Percentiles rank a stretch among this genome's conserved stretches.
These are phyloP conservation scores for Yamadazyma sp. DNA, from an alignment of 805 yeast species.

Conservation along the genomic window DNA sequence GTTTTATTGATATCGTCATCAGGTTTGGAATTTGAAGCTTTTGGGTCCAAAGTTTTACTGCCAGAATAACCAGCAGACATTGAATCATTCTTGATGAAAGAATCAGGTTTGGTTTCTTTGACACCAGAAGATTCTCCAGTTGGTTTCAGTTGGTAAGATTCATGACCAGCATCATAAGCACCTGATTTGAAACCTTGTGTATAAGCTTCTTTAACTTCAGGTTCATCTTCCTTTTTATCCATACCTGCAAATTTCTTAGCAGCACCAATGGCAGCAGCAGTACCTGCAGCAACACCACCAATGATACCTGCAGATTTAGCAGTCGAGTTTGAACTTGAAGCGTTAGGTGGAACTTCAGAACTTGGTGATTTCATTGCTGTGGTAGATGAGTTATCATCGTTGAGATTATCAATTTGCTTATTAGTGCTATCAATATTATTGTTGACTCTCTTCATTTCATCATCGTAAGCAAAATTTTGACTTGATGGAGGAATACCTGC, in stretches of 20 bases:
- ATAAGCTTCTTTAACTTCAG: constrained; percentile 16
- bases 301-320: constrained; percentile 10
- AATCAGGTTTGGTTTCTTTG: constrained; percentile 4
- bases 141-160: not conserved
- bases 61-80: constrained; percentile 2
- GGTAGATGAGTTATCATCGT: constrained; percentile 11
- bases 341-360: constrained; percentile 8
- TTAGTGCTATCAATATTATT: constrained; percentile 6
- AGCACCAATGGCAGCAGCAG: constrained; percentile 10
- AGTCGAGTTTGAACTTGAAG: constrained; percentile 2
- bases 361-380: constrained; percentile 12
- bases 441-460: constrained; percentile 5
- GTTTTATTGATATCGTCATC: not conserved
- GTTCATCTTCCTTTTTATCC: constrained; percentile 1
- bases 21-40: no score
- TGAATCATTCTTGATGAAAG: not conserved
- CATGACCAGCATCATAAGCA: constrained; percentile 18
- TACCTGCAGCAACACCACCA: constrained; percentile 13
- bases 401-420: constrained; percentile 5
- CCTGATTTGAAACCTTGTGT: constrained; percentile 16
- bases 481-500: constrained; percentile 9
- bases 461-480: constrained; percentile 5
- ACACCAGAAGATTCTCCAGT: no score
- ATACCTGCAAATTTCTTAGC: constrained; percentile 3
- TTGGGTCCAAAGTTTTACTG: constrained; percentile 12